phyloP scores from a whole-genome alignment of 2,329 filamentous ascomycete genomes.

The Stachybotrys chlorohalonatus region DNA sequence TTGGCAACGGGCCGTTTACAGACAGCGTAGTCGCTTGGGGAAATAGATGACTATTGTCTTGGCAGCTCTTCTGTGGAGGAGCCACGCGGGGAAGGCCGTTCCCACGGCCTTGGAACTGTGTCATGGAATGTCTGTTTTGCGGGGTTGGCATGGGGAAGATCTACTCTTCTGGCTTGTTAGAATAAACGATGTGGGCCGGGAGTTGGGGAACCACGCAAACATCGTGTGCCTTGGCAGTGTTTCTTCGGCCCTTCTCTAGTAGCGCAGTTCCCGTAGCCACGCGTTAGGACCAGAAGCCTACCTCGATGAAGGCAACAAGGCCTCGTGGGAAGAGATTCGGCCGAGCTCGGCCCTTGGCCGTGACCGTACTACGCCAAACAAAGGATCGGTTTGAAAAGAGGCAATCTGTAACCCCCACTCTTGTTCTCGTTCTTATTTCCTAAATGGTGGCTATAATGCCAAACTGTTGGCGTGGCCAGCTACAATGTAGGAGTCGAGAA shows the following conservation, averaged over 20 bases:
- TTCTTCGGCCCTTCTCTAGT: background rate
- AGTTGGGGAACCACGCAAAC: background rate
- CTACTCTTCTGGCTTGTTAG: background rate
- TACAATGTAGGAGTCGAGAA: no score
- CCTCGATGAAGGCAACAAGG: no score
- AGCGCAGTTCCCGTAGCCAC: background rate
- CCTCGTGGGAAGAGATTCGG: background rate
- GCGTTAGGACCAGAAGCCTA: no score
- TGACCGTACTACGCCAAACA: no score
- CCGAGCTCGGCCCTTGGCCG: no score
- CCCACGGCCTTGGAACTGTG: background rate
- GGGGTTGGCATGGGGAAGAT: background rate
- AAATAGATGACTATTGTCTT: background rate
- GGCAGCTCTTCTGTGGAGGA: background rate
- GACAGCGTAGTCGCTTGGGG: no score
- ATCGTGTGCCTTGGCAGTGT: background rate
- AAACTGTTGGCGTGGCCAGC: no score
- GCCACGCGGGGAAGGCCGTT: background rate
- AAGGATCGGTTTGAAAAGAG: no score
- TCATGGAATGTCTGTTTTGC: background rate
- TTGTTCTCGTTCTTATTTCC: no score
- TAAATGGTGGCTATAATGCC: no score
- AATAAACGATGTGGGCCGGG: background rate
- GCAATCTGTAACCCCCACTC: no score
- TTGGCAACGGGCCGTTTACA: no score